Evolutionary conservation across 768 basidiomycete species (phyloP).

Genomic region (Leccinum sublutescens): DNA sequence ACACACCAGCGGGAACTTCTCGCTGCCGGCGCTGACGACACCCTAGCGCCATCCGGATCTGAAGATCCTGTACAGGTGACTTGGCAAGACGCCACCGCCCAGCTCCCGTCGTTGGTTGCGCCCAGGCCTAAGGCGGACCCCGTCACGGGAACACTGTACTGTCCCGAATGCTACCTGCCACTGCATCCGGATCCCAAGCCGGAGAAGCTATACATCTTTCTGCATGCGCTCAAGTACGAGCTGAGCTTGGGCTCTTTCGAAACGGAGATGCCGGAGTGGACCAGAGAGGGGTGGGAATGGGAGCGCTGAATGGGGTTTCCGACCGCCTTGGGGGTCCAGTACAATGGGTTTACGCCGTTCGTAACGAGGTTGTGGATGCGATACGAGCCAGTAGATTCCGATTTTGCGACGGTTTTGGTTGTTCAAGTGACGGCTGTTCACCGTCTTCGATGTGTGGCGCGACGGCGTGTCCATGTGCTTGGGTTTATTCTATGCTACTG

Average conservation of each 20-base stretch:
- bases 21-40: not conserved
- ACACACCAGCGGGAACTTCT: not conserved
- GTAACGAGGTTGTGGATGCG: not conserved
- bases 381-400: not conserved
- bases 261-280: constrained; percentile 90
- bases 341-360: not conserved
- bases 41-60: not conserved
- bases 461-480: not conserved
- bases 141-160: constrained; percentile 59
- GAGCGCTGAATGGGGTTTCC: constrained; percentile 28
- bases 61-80: constrained; percentile 28
- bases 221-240: constrained; percentile 88
- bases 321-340: not conserved
- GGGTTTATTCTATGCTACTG: not conserved
- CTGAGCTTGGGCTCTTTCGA: constrained; percentile 80
- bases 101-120: constrained; percentile 25
- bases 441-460: not conserved
- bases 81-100: constrained; percentile 50
- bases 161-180: constrained; percentile 89
- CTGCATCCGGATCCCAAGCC: constrained; percentile 92
- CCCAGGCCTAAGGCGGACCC: constrained; percentile 33
- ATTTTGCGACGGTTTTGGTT: not conserved
- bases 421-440: not conserved
- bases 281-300: constrained; percentile 70
- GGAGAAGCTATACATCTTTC: constrained; percentile 89